Base-by-base conservation (phyloP, 1,284 basidiomycete species). In the Vanrija pseudolonga region DNA sequence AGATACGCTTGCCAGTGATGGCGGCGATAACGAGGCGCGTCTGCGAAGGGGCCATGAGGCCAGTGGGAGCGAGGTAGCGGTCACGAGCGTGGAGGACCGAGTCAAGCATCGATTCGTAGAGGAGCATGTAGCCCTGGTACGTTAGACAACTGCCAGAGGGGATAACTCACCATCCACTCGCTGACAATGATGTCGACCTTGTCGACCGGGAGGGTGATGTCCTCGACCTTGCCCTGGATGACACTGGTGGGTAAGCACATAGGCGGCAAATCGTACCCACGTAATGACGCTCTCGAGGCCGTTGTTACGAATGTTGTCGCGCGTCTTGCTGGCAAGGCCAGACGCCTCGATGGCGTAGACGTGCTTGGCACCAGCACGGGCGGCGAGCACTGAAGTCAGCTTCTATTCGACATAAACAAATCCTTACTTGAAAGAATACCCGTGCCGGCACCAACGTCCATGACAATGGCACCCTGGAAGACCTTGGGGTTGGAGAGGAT, bases 31-130 rank as follows among this genome's bases (percentile, higher is more conserved):
- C 84, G 78, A 98, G 90, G 59, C 85, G 83, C 57, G 86, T 89
- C 68, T 98, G 90, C 63, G 88, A 91, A 0, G 95, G 95, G 0
- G 87, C 92, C 83, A 98, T 86, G n/a, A 97, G 77, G 1, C 93
- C 93, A 0, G 56, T 78, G 0, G 85, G 82, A 40, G 80, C 79
- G 42, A 98, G 80, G 58, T 44, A 60, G 36, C 50, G 50, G 50
- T 60, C 55, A 24, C 58, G 58, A 4, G 58, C 58, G 23, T 47
- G 39, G 11, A 98, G 79, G 6, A 98, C 95, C 0, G 92, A 96
- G 72, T 97, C 94, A 22, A 98, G 82, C 95, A 98, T 98, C 44
- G 88, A 90, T 76, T 98, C 95, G 76, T 98, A 98, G 20, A 96
- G 81, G 22, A 93, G 79, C 36, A 88, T 88, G 69, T 93, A 93